Conservation (phyloP, 768 basidiomycete species). For the Chalciporus piperatus region DNA sequence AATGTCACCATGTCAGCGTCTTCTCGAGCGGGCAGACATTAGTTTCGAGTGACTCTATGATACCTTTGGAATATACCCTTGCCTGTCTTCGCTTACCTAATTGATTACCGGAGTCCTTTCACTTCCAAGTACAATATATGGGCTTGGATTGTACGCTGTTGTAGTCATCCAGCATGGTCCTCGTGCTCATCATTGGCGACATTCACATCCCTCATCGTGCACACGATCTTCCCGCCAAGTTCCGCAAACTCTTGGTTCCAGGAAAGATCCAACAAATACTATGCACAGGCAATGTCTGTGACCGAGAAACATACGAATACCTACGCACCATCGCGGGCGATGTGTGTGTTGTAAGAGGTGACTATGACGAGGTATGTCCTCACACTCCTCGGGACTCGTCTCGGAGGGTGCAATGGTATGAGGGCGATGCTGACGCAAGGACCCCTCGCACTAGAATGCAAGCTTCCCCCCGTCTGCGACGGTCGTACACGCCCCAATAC, state of each 20-base stretch:
- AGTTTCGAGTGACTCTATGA: slow-evolving; percentile 1
- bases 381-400: not conserved
- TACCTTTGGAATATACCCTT: slow-evolving; percentile 1
- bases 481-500: slow-evolving; percentile 79
- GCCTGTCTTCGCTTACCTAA: slow-evolving; percentile 25
- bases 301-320: slow-evolving; percentile 97
- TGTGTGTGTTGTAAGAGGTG: slow-evolving; percentile 87
- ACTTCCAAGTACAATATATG: not conserved
- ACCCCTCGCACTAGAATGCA: slow-evolving; percentile 44
- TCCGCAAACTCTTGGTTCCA: slow-evolving; percentile 92
- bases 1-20: slow-evolving; percentile 4
- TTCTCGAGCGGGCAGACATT: not conserved
- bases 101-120: not conserved
- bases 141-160: not conserved
- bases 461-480: slow-evolving; percentile 78
- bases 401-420: no score
- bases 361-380: slow-evolving; percentile 87
- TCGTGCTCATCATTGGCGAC: slow-evolving; percentile 96
- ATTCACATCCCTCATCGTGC: slow-evolving; percentile 90
- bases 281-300: slow-evolving; percentile 96
- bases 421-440: not conserved
- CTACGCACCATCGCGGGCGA: slow-evolving; percentile 91
- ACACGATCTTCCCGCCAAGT: slow-evolving; percentile 92
- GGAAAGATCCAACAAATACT: slow-evolving; percentile 98
- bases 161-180: slow-evolving; percentile 44